These are phyloP conservation scores for Sporothrix euskadiensis DNA, from an alignment of 2,329 filamentous ascomycete genomes.

Conservation along the genomic window DNA sequence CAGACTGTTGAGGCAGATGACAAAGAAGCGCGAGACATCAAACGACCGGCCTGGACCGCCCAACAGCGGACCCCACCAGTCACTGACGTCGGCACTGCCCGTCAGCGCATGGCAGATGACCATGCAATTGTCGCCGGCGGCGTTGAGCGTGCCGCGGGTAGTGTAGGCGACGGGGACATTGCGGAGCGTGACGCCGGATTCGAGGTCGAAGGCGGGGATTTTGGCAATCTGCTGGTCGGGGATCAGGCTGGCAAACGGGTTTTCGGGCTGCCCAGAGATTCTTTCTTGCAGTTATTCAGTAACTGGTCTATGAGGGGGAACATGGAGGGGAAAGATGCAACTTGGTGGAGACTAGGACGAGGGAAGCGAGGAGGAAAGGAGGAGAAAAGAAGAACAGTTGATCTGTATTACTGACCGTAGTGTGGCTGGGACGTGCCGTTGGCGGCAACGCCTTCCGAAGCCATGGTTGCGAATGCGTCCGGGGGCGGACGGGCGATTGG, in stretches of 20 bases:
- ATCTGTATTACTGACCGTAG: conserved; percentile 32
- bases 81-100: conserved; percentile 78
- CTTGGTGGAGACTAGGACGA: neutral
- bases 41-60: conserved; percentile 77
- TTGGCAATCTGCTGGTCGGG: conserved; percentile 84
- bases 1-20: conserved; percentile 82
- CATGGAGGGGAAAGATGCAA: conserved; percentile 22
- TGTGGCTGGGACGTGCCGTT: conserved; percentile 29
- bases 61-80: conserved; percentile 86
- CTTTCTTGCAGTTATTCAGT: conserved; percentile 69
- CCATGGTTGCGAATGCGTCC: conserved; percentile 22
- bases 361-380: neutral
- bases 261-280: conserved; percentile 74
- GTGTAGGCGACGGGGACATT: conserved; percentile 75
- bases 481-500: neutral
- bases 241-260: conserved; percentile 84
- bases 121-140: conserved; percentile 66
- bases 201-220: conserved; percentile 85
- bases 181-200: conserved; percentile 80
- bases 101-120: conserved; percentile 82
- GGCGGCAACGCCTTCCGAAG: conserved; percentile 24
- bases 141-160: conserved; percentile 61
- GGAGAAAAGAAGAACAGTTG: neutral
- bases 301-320: conserved; percentile 43
- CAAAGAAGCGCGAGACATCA: conserved; percentile 79